Conservation (phyloP, 805 yeast genomes). For the Saccharomycopsis babjevae region DNA sequence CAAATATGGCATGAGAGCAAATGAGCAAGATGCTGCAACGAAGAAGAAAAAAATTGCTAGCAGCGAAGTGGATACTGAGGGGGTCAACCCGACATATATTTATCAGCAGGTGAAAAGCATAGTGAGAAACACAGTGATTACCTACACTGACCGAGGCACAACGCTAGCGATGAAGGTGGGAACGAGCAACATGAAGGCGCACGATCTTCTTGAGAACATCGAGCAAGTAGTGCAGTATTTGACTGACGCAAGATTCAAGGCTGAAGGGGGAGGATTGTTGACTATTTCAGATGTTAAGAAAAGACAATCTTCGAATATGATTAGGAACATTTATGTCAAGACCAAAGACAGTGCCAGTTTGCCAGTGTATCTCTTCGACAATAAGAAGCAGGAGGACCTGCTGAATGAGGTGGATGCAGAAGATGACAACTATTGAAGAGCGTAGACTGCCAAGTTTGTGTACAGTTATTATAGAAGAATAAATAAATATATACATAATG, state of each 20-base stretch:
- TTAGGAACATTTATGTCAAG: constrained; percentile 9
- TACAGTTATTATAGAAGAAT: no score
- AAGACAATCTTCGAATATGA: background rate
- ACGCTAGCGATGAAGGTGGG: constrained; percentile 56
- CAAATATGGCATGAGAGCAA: background rate
- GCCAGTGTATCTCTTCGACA: constrained; percentile 3
- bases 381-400: background rate
- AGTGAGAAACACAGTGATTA: constrained; percentile 49
- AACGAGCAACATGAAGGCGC: constrained; percentile 33
- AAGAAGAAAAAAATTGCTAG: background rate
- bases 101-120: constrained; percentile 56
- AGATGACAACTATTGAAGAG: background rate
- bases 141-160: constrained; percentile 49
- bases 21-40: background rate
- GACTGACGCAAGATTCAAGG: constrained; percentile 33
- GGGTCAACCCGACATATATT: constrained; percentile 39
- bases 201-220: constrained; percentile 41
- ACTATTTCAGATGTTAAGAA: background rate
- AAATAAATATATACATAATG: no score
- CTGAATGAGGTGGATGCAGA: background rate
- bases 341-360: constrained; percentile 13
- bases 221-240: constrained; percentile 42
- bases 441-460: no score
- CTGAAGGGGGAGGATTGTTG: constrained; percentile 41
- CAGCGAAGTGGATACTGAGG: background rate